Evolutionary conservation across 306 rosid genomes (phyloP), one percentile per base, ranked within the genome.

Genomic region (Gynostemma pentaphyllum): DNA sequence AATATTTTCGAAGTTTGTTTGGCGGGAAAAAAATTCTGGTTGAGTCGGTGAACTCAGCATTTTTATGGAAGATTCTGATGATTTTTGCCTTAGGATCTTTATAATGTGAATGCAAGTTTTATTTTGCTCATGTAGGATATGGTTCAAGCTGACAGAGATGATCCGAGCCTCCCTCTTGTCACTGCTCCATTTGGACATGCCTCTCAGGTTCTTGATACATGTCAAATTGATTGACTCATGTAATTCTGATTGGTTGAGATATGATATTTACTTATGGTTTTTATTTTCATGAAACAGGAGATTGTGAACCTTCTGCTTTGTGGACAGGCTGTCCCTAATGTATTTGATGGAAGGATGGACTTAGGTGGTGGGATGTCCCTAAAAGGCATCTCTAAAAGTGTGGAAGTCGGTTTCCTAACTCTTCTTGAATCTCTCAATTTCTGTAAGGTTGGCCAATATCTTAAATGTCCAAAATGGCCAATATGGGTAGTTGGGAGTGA

Each of bases 121-220:
- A 13, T 59, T 79, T 68, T 66, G 21, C 47, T 61, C 51, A 23
- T 64, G 61, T 45, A 92, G 96, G 95, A 92, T 66, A 71, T 75
- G 71, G 83, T 92, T 72, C 99, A 92, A 74, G 81, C 87, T 24
- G 99, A 92, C 73, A 77, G 99, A 80, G 99, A 92, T 76, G 99
- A 92, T 78, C 99, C 99, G 28, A 84, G 85, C 81, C 84, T 84
- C 24, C 96, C 96, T 46, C 80, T 92, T 62, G 99, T 92, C 64
- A 92, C 99, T 71, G 96, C 99, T 76, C 99, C 99, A 71, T 92
- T 88, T 79, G 96, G 99, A 55, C 99, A 92, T 75, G 99, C 99
- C 52, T 92, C 99, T 55, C 99, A 88, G 99, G 99, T 92, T 13
- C 12, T 60, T 37, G 48, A 13, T 39, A 14, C 22, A 7, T 32